Evolutionary conservation across 805 yeast genomes (phyloP), one percentile per base, ranked within the genome.

Genomic region (Kurtzmaniella cleridarum): DNA sequence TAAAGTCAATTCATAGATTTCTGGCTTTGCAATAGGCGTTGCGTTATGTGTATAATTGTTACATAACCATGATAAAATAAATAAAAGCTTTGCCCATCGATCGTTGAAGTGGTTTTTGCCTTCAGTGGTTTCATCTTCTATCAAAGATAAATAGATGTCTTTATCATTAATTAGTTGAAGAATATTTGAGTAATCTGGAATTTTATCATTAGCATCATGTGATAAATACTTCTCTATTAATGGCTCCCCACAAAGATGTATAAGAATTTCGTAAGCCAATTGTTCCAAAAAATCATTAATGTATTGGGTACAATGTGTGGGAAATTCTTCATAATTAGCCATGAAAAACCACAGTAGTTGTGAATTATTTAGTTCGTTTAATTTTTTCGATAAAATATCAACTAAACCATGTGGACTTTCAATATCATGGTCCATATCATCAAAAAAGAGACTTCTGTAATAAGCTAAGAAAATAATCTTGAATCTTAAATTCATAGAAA

Each of bases 401-500:
- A 20, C 8, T 20, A 20, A 20, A 20, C 8, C 7, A 8, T 5
- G 24, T 5, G 24, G 8, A 20, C 8, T 20, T 20, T 20, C 24
- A 20, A 20, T 20, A 5, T 8, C 24, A 20, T 20, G 7, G 24
- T 20, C 24, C 24, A 8, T 20, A 20, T 5, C 8, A 20, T 20
- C 24, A 20, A 20, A 20, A 8, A 42, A 42, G 8, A 45, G 31
- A 3, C 54, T 42, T 40, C 56, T 40, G 34, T 48, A 48, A 38
- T 48, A 56, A 1, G 52, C 42, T 28, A 54, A 33, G 12, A 39
- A 23, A 4, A 47, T 18, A 14, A 58, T 43, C 23, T 47, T 51
- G 41, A 47, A 51, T n/a, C 70, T 50, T 4, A 58, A 36, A 9
- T 23, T 23, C 58, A 62, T 55, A 1, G 66, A 59, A 28, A 53